These are phyloP conservation scores for Sporobolomyces pararoseus DNA, from an alignment of 768 basidiomycete genomes.

Conservation along the genomic window DNA sequence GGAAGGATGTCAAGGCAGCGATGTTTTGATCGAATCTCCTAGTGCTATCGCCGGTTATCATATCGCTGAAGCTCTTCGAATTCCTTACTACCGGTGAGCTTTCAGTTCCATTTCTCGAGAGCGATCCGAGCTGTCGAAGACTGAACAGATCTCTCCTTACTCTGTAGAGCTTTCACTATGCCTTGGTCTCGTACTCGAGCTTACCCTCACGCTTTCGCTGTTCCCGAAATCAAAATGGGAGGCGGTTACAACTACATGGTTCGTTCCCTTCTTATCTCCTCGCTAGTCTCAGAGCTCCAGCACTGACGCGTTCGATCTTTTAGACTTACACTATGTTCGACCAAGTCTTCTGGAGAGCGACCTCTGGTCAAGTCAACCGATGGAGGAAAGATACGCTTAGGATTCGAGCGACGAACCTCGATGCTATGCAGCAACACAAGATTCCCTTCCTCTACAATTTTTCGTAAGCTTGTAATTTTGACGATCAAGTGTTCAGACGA, in stretches of 20 bases:
- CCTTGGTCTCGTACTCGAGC: conserved; percentile 93
- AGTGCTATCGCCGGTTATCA: conserved; percentile 97
- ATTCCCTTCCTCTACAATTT: conserved; percentile 98
- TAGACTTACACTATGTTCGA: conserved; percentile 84
- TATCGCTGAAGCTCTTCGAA: conserved; percentile 86
- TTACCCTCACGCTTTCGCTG: conserved; percentile 93
- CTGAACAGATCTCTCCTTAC: not conserved
- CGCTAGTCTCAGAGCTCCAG: not conserved
- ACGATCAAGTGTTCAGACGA: not conserved
- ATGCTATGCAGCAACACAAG: conserved; percentile 95
- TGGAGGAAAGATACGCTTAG: conserved; percentile 77
- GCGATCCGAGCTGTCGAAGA: too few relatives aligned
- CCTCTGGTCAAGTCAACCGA: conserved; percentile 85
- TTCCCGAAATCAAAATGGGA: conserved; percentile 96
- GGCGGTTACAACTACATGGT: conserved; percentile 99
- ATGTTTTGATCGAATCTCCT: conserved; percentile 89
- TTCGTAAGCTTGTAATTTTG: conserved; percentile 52
- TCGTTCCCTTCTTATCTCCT: conserved; percentile 30
- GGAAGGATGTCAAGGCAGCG: conserved; percentile 87
- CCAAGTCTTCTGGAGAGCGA: conserved; percentile 95
- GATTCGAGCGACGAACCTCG: conserved; percentile 75
- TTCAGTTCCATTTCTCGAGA: not conserved
- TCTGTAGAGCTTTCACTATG: conserved; percentile 76
- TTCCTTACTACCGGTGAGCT: conserved; percentile 74
- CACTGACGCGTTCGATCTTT: not conserved